Evolutionary conservation across 176 grass and related monocot species (phyloP), one percentile per base, ranked within the genome.

Genomic region (Raddia guianensis): DNA sequence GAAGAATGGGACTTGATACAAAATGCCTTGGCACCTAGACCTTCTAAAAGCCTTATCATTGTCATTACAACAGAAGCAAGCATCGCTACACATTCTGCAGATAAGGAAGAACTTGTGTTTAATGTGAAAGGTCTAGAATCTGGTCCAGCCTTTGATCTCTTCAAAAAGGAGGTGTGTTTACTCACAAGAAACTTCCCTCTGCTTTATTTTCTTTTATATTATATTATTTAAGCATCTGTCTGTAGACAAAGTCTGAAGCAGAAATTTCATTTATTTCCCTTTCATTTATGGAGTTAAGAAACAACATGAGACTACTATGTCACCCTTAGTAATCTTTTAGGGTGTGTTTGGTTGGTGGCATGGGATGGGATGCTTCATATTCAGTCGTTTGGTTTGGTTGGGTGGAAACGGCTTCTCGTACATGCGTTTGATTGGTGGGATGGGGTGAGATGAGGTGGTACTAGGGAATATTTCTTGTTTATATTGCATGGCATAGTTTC

Each of bases 81-180:
- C 35, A 46, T 74, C 3, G 80, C 70, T n/a, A 65, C 18, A 54
- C 9, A 51, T 74, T 83, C 59, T 0, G 70, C 59, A 4, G 70
- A 53, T 32, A 52, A 54, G 4, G 48, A 73, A 16, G 70, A 65
- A 1, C 12, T 27, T 0, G 8, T 83, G 0, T 33, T 55, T 27
- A 83, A 83, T 12, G 70, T 83, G 5, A 74, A 64, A 27, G 59
- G 80, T 54, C 80, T 83, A 65, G 12, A 54, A 73, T 33, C 59
- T 13, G 19, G 46, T 32, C 59, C 46, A 8, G 57, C 70, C 1
- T 3, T 5, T 54, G 0, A 6, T 33, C 80, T 83, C 33, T 74
- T 83, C 48, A 49, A 82, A 8, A 71, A 63, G 0, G 58, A 74
- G 75, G 75, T 77, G 1, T 37, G 75, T 64, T 49, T 18, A 32